Evolutionary conservation across 306 rosid species (phyloP), one percentile per base, ranked within the genome.

Genomic region (Cucurbita ficifolia): DNA sequence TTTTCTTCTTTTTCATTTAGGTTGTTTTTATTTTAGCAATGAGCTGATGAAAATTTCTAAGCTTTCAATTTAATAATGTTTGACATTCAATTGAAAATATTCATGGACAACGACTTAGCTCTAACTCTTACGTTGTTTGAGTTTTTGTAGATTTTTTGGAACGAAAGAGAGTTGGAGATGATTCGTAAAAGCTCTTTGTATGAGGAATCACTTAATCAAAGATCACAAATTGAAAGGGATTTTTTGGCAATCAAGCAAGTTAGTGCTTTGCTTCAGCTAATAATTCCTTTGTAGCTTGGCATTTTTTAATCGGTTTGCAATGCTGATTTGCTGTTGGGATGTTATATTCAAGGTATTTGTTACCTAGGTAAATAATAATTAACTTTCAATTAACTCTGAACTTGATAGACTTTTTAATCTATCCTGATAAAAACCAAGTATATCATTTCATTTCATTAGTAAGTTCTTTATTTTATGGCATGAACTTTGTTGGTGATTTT

Each of bases 101-200:
- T 57, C 8, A 74, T 8, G 8, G 21, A 5, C 45, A 70, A 70
- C 21, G 14, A 16, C 13, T 16, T 70, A 10, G 58, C 43, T 43
- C 60, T 81, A 22, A 63, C 22, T 10, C 8, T 76, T 57, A 5
- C 10, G 45, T 40, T 60, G 22, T 76, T 54, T 82, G 40, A 51
- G 62, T 33, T 13, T 81, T 81, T 73, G 6, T 70, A 92, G 97
- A 84, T 86, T 78, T 86, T 87, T 78, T 92, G 96, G 97, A 85
- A 80, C 14, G 73, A 82, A 62, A 73, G 64, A 64, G 97, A 92
- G 88, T 77, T 92, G 86, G 90, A 83, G 76, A 81, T 92, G 97
- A 86, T 92, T 85, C 70, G 55, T 36, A 81, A 53, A 71, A 89
- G 94, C 79, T 79, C 83, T n/a, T 84, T 87, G 55, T 86, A 83